Evolutionary conservation across 768 basidiomycete species (phyloP), one percentile per base, ranked within the genome.

Genomic region (Amanita molliuscula): DNA sequence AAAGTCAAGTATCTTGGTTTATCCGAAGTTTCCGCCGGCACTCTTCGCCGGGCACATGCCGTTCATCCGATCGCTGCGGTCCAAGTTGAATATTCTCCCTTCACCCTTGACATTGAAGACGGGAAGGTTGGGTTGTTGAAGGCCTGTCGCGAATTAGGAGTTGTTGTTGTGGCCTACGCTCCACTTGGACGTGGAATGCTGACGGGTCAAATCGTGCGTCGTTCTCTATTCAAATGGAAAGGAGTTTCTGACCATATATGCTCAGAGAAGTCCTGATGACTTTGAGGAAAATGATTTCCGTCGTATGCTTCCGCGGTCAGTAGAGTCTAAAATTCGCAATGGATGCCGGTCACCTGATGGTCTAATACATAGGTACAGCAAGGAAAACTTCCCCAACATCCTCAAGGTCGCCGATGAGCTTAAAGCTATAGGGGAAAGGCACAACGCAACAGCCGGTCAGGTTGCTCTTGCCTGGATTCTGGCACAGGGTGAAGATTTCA

Each of bases 1-100:
- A 70, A 73, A 53, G 66, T 76, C 45, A 72, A 69, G 48, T 72
- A 77, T 55, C 62, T 79, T 23, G 77, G 78, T 2, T 61, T 79
- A 15, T 79, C 74, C 4, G 78, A 80, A 53, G 66, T 65, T 49
- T 71, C 67, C 6, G 67, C 68, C 2, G 53, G 55, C 2, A 70
- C 72, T 7, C 59, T 79, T 25, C 71, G 74, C 33, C 71, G 78
- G 7, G 77, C 77, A 2, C 64, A 69, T 51, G 69, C 70, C 3
- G 67, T 75, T 5, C 70, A 73, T 47, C 71, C 71, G 6, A 68
- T 75, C 51, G 53, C 72, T 9, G 72, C 72, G 1, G 51, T 73
- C 6, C 68, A 76, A 51, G 64, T 73, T 44, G 74, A 74, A 55
- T 75, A 67, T 51, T 70, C 68, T 0, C 68, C 72, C 0, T 70